Base-by-base conservation (phyloP, 352 stramenopile species). In the Globisporangium uncinulatum region DNA sequence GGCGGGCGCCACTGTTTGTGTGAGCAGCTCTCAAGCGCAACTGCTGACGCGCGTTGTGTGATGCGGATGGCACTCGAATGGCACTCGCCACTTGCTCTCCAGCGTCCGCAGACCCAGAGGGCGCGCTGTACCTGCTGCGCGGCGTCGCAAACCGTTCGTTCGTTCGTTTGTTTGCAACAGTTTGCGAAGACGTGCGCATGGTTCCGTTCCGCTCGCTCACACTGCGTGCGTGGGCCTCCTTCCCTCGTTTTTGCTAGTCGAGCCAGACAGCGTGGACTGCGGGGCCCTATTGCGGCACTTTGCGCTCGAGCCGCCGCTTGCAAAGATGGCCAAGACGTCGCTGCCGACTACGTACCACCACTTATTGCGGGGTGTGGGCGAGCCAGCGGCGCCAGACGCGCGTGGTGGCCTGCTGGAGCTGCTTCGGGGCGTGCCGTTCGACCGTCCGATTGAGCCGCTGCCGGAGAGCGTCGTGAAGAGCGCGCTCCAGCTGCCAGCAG, bases 331-430 rank as follows among this genome's bases (percentile, higher is more conserved):
- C 4, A 69, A 73, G 31, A 62, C 71, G 9, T 65, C 73, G 60
- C 67, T 93, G 53, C 83, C 83, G 15, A 73, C 54, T 20, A 86
- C 81, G 20, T 91, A 89, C 66, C 67, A 85, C 36, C 83, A 93
- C 53, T 57, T 93, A 8, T 63, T 93, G 20, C 80, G 80, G 8
- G 81, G 81, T 36, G 73, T 92, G 14, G 79, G 80, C 34, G 73
- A 85, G 50, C 69, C 66, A 37, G 61, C 61, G 32, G 57, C 69
- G 31, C 58, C 57, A 24, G 72, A 83, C 39, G 67, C 75, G 15
- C 83, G 82, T 44, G 73, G 82, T 5, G 73, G 86, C 36, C 70
- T 93, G 8, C 21, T 90, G 15, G 63, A 66, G 1, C 67, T 92
- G 41, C 53, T 92, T 14, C 66, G 91, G 21, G 81, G 82, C 21